These are phyloP conservation scores for Penicillium cosmopolitanum DNA, from an alignment of 495 filamentous ascomycete species.

Conservation along the genomic window DNA sequence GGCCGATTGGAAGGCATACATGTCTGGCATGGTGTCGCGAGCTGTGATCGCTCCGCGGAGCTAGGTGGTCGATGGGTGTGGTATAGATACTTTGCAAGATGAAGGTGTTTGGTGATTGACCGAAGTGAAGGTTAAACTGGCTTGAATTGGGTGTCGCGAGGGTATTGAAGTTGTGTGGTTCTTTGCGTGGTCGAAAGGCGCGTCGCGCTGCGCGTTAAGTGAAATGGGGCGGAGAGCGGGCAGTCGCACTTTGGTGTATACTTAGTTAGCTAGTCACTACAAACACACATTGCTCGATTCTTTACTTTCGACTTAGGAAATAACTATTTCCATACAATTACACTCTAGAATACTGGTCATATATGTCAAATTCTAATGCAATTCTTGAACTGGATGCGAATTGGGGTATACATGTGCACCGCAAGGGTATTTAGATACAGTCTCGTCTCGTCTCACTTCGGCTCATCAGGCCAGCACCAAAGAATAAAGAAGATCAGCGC, in stretches of 20 bases:
- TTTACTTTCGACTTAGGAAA: background rate
- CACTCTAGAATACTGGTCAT: background rate
- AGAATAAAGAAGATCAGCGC: constrained; percentile 36
- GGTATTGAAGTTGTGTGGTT: background rate
- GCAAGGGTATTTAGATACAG: constrained; percentile 8
- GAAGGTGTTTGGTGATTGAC: background rate
- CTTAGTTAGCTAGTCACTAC: no score
- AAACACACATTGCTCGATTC: background rate
- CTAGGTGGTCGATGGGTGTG: background rate
- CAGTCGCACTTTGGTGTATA: background rate
- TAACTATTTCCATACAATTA: background rate
- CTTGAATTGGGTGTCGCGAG: background rate
- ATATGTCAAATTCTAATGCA: background rate
- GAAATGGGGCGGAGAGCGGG: constrained; percentile 14
- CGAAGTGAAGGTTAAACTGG: background rate
- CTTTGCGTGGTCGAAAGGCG: constrained; percentile 26
- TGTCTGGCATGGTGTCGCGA: constrained; percentile 30
- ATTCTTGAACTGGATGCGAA: constrained; percentile 22
- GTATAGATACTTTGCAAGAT: background rate
- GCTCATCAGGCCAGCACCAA: background rate
- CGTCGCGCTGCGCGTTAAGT: constrained; percentile 47
- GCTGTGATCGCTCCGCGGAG: background rate
- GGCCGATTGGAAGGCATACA: constrained; percentile 44
- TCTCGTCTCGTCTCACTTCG: constrained; percentile 11
- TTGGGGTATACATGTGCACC: constrained; percentile 35